Conservation (phyloP, 352 stramenopile species). For the Phytophthora tubulina region DNA sequence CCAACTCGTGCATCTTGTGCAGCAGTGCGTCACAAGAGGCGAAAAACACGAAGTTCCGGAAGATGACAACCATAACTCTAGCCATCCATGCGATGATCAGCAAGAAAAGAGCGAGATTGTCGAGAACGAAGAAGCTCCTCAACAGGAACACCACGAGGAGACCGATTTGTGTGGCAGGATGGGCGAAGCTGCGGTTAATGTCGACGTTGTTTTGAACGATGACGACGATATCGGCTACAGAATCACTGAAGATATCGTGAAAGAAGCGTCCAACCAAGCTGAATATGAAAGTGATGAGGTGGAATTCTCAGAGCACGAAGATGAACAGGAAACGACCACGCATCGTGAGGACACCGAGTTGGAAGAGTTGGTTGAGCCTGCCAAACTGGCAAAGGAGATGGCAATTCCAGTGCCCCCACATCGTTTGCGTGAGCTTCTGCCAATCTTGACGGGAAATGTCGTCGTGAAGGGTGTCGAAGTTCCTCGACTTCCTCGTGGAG, state of each 20-base stretch:
- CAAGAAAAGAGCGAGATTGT: slow-evolving; percentile 4
- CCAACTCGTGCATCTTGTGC: slow-evolving; percentile 49
- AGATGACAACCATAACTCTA: slow-evolving; percentile 29
- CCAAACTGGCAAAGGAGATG: slow-evolving; percentile 8
- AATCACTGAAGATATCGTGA: slow-evolving; percentile 26
- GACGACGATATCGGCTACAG: slow-evolving; percentile 34
- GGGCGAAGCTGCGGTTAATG: slow-evolving; percentile 29
- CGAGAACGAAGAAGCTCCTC: slow-evolving; percentile 1
- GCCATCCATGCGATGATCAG: slow-evolving; percentile 8
- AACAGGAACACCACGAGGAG: slow-evolving; percentile 34
- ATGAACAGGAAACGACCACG: slow-evolving; percentile 5
- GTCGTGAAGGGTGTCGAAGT: slow-evolving; percentile 52
- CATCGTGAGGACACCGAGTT: slow-evolving; percentile 14
- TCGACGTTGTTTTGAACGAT: slow-evolving; percentile 17
- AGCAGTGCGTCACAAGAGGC: slow-evolving; percentile 36
- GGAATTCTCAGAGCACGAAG: neutral
- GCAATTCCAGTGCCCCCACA: neutral
- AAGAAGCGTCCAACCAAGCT: slow-evolving; percentile 57
- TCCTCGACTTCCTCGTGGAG: slow-evolving; percentile 47
- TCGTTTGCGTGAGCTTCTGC: slow-evolving; percentile 31
- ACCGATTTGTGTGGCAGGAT: slow-evolving; percentile 28
- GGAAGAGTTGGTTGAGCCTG: slow-evolving; percentile 2
- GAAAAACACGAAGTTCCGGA: slow-evolving; percentile 45
- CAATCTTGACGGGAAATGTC: slow-evolving; percentile 38
- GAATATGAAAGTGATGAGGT: slow-evolving; percentile 42